These are phyloP conservation scores for Sisymbrium altissimum DNA, from an alignment of 345 rosid genomes.

Conservation along the genomic window DNA sequence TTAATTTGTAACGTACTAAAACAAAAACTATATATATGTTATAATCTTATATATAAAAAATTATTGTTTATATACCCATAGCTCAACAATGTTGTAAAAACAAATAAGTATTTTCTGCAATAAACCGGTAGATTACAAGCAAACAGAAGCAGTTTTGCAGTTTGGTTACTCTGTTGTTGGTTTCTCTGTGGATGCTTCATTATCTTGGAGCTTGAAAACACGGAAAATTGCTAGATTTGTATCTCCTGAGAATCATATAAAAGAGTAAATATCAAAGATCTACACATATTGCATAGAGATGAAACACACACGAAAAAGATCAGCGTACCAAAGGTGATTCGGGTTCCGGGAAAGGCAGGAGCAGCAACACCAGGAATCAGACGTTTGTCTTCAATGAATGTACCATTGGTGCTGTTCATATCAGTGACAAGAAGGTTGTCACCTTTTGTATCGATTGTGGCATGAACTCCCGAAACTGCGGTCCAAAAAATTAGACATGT, in stretches of 20 bases:
- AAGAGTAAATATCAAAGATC: not conserved
- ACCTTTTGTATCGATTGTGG: constrained; percentile 63
- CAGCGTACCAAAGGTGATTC: constrained; percentile 61
- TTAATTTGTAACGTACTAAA: constrained; percentile 27
- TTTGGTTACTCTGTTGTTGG: constrained; percentile 21
- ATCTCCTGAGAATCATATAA: constrained; percentile 48
- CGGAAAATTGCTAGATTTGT: constrained; percentile 70
- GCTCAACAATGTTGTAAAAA: constrained; percentile 4
- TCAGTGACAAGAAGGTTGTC: constrained; percentile 64
- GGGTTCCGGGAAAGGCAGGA: constrained; percentile 52
- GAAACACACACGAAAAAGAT: not conserved
- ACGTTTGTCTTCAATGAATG: constrained; percentile 64
- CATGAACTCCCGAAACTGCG: constrained; percentile 79
- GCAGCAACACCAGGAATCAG: constrained; percentile 64
- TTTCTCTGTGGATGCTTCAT: constrained; percentile 35
- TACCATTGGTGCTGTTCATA: constrained; percentile 86
- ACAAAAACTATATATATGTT: not conserved
- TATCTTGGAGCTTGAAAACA: constrained; percentile 54
- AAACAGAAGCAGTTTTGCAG: not conserved
- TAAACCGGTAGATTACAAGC: not conserved
- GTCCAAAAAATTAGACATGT: not conserved
- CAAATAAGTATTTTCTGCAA: not conserved
- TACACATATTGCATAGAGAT: not conserved
- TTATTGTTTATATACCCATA: not conserved
- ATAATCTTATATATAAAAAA: not conserved